Base-by-base conservation (phyloP, 2,329 filamentous ascomycete species). In the Pyrenophora tritici-repentis region DNA sequence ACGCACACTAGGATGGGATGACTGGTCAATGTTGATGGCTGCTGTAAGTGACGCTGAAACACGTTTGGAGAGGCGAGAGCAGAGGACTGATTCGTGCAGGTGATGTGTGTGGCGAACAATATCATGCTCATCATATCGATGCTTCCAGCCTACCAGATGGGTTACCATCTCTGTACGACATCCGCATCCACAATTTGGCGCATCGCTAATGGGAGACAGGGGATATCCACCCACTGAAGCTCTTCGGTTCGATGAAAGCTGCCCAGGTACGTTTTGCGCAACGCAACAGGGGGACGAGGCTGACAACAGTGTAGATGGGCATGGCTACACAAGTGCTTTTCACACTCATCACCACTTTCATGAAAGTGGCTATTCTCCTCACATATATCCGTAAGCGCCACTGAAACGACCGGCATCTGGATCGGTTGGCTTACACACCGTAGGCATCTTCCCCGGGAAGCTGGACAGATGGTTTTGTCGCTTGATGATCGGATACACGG, bases 401-500 rank as follows among this genome's bases (percentile, higher is more conserved):
- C 3, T 18, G 5, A 29, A 6, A 18, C n/a, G 14, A 2, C 24
- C 8, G 0, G 6, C 4, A 1, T 14, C n/a, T 4, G 1, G 3
- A 43, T 16, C 2, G 6, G 9, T 0, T n/a, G 36, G 40, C 4
- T 47, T 1, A 33, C 2, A 13, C 22, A 10, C 4, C 22, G 12
- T 3, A 61, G 64, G 58, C 4, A 65, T 70, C 9, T 70, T 71
- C 31, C 66, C 66, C 0, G 64, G 63, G 0, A 63, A 47, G 13
- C 24, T 58, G 2, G 68, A 68, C 38, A 68, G 61, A 33, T 63
- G 57, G 56, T 71, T 71, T 37, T 71, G 68, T 42, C 50, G 55
- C 16, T 32, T 55, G 22, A 63, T 65, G 54, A 50, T 71, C 7
- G 44, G 49, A 10, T 70, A 63, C 20, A 66, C 59, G 1, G 44